phyloP scores from a whole-genome alignment of 73 alveolate genomes.

The Tetrahymena borealis region DNA sequence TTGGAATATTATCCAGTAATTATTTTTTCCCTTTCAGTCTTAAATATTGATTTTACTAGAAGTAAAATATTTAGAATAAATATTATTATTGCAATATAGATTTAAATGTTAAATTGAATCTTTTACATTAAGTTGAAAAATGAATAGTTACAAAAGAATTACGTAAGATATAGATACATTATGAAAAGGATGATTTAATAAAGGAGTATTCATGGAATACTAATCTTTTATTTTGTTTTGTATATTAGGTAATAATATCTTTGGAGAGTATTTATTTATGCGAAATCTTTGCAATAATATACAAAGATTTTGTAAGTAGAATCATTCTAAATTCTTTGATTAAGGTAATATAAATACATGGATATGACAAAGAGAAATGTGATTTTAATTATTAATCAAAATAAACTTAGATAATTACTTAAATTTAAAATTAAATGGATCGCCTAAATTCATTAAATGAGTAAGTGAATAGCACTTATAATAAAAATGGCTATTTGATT shows the following conservation, averaged over 20 bases:
- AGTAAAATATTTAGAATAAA: too few species aligned
- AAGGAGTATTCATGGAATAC: not conserved
- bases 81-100: too few species aligned
- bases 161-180: not conserved
- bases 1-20: too few species aligned
- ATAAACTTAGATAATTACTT: too few species aligned
- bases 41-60: too few species aligned
- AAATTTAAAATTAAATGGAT: not conserved
- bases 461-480: not conserved
- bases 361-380: not conserved
- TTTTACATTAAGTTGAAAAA: not conserved
- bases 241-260: not conserved
- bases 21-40: too few species aligned
- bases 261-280: not conserved
- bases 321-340: not conserved
- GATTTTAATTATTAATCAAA: not conserved
- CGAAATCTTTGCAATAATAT: not conserved
- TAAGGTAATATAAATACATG: not conserved
- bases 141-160: not conserved
- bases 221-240: not conserved
- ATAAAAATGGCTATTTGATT: not conserved
- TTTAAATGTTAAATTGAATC: too few species aligned
- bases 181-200: not conserved
- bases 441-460: not conserved
- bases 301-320: not conserved